Evolutionary conservation across 2,329 filamentous ascomycete species (phyloP).

Genomic region (Fusarium sp.): DNA sequence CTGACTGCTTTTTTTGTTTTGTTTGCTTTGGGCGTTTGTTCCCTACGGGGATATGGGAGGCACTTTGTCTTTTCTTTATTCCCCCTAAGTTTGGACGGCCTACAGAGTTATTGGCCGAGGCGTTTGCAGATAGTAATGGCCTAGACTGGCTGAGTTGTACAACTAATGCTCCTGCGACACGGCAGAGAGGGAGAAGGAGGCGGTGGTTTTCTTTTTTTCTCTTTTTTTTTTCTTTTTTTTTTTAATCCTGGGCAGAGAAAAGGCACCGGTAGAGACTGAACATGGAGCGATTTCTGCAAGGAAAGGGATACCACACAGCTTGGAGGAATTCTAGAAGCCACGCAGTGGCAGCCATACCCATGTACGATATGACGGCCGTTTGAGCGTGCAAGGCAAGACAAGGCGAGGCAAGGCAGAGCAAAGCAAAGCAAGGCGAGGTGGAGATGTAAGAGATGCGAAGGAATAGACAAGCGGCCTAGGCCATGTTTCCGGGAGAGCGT

Average conservation of each 20-base stretch:
- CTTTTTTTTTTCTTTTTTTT: not conserved
- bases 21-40: constrained; percentile 43
- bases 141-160: constrained; percentile 38
- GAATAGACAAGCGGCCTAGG: constrained; percentile 29
- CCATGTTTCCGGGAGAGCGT: constrained; percentile 14
- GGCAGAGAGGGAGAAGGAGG: constrained; percentile 39
- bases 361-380: constrained; percentile 28
- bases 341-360: constrained; percentile 11
- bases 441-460: constrained; percentile 23
- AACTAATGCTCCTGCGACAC: constrained; percentile 43
- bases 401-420: not conserved
- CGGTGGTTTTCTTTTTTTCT: constrained; percentile 5
- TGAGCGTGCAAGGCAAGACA: constrained; percentile 2
- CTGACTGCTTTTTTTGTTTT: constrained; percentile 16
- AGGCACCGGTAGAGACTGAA: constrained; percentile 25
- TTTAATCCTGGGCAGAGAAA: constrained; percentile 10
- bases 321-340: constrained; percentile 17
- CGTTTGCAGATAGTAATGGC: constrained; percentile 40
- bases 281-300: constrained; percentile 13
- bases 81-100: constrained; percentile 34
- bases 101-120: constrained; percentile 33
- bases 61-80: constrained; percentile 34
- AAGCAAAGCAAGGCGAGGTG: not conserved
- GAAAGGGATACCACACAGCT: constrained; percentile 22
- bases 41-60: constrained; percentile 34